Percentiles rank a stretch among this genome's conserved stretches.
Conservation (phyloP, 2,329 filamentous ascomycete species). For the Allantophomopsis cytisporea region DNA sequence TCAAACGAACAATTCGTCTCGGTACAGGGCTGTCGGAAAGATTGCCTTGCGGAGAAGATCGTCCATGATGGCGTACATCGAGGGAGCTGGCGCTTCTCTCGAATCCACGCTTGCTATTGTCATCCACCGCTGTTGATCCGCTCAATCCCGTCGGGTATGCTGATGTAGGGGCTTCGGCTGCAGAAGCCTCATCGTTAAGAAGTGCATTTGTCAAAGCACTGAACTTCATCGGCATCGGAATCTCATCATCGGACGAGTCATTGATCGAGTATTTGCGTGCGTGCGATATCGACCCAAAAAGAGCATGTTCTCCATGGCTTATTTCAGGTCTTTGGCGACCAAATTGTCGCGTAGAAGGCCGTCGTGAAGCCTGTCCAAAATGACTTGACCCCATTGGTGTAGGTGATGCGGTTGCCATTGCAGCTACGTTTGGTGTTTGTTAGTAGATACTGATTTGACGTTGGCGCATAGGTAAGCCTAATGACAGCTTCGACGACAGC, state of each 20-base stretch:
- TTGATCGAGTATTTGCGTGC: conserved; percentile 40
- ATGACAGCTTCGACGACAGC: no score
- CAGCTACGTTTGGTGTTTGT: conserved; percentile 1
- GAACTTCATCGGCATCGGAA: conserved; percentile 72
- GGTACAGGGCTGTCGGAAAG: conserved; percentile 12
- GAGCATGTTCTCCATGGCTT: no score
- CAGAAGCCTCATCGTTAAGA: conserved; percentile 42
- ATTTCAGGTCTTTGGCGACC: conserved; percentile 32
- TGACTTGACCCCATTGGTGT: conserved; percentile 37
- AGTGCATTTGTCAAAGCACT: conserved; percentile 85
- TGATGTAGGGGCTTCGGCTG: neutral
- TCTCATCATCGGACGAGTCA: conserved; percentile 91
- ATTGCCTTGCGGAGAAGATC: neutral
- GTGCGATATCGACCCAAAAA: conserved; percentile 4
- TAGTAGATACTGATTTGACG: conserved; percentile 6
- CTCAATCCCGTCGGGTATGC: neutral
- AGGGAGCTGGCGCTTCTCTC: neutral
- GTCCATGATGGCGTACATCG: neutral
- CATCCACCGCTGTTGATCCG: no score
- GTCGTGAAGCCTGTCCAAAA: conserved; percentile 30
- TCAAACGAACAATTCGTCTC: conserved; percentile 16
- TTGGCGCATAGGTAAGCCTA: conserved; percentile 1
- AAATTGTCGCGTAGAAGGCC: conserved; percentile 38
- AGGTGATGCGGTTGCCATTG: conserved; percentile 39
- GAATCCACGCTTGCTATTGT: neutral